Evolutionary conservation across 148 eudicot genomes (phyloP).

Genomic region (Polygonum aviculare): DNA sequence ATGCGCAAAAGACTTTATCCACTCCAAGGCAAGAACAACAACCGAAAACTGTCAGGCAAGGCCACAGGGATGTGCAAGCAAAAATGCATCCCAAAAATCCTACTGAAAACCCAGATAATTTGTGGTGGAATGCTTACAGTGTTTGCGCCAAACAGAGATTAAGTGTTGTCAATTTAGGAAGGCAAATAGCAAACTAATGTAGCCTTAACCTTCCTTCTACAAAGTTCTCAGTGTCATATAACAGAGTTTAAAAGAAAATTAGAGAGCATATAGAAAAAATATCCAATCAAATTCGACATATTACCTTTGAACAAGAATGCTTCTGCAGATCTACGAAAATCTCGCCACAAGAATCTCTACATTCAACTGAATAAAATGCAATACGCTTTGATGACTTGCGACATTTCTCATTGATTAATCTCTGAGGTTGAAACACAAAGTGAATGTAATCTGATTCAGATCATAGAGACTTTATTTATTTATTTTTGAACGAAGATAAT

Average conservation of each 20-base stretch:
- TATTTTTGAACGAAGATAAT: background rate
- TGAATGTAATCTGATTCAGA: background rate
- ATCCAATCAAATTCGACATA: background rate
- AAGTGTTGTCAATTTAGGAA: background rate
- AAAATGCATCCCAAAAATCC: background rate
- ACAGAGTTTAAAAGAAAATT: background rate
- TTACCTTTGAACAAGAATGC: conserved; percentile 63
- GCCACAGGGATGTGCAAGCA: background rate
- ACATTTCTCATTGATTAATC: conserved; percentile 70
- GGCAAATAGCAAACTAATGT: background rate
- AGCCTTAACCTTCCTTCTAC: background rate
- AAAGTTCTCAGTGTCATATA: background rate
- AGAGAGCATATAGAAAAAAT: background rate
- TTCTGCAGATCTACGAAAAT: conserved; percentile 85
- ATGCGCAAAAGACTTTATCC: background rate
- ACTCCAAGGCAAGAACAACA: background rate
- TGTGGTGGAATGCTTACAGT: background rate
- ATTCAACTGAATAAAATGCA: conserved; percentile 83
- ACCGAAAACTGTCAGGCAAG: background rate
- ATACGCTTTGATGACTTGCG: conserved; percentile 69
- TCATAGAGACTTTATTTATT: background rate
- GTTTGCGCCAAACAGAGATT: background rate
- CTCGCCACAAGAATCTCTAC: conserved; percentile 91
- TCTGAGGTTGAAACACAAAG: conserved; percentile 26
- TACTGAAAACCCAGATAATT: background rate